Conservation (phyloP, 23 red algal genomes). For the Gracilaria gracilis region DNA sequence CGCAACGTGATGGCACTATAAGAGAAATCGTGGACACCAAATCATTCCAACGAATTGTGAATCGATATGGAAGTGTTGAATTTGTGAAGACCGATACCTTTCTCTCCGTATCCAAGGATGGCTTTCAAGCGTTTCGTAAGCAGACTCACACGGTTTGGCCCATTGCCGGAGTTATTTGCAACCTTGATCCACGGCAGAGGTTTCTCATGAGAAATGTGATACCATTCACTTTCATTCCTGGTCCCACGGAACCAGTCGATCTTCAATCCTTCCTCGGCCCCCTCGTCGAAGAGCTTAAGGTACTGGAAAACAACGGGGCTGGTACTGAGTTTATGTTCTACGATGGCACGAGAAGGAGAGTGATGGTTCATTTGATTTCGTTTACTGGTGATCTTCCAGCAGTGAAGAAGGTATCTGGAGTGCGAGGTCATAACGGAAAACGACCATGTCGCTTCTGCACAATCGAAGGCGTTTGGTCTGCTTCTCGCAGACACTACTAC, state of each 20-base stretch:
- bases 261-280: constrained; percentile 12
- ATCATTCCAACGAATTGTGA: background rate
- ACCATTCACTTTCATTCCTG: too few species aligned
- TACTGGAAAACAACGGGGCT: background rate
- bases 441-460: background rate
- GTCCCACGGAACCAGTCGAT: constrained; percentile 7
- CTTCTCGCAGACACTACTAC: background rate
- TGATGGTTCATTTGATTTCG: constrained; percentile 18
- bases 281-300: constrained; percentile 3
- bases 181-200: background rate
- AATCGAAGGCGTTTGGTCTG: background rate
- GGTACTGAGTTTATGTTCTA: constrained; percentile 3
- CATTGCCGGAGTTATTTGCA: constrained; percentile 21
- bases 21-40: background rate
- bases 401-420: constrained; percentile 8
- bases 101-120: background rate
- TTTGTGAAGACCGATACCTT: background rate
- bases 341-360: background rate
- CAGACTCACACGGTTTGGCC: background rate
- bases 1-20: background rate
- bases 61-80: constrained; percentile 1
- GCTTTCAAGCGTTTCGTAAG: constrained; percentile 12
- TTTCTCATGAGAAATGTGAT: constrained; percentile 1
- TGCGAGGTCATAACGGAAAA: constrained; percentile 12
- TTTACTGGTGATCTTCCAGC: constrained; percentile 3